A percentile compares a stretch with the other conserved stretches of the same genome.
phyloP scores from a whole-genome alignment of 768 basidiomycete genomes.

The Hemileccinum impolitum region DNA sequence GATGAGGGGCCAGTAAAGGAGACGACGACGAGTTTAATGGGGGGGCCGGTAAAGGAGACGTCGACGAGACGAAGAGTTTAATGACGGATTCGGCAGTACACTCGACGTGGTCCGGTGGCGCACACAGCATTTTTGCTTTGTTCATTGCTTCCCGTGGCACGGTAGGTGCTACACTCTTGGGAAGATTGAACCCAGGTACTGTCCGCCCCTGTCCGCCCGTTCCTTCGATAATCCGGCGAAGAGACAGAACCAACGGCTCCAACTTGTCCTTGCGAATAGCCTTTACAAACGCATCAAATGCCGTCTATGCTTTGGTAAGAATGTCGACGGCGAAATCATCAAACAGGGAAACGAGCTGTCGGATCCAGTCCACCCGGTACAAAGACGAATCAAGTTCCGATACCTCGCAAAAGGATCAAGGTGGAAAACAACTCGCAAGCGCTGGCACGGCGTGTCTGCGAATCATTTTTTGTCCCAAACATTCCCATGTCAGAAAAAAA shows the following conservation, averaged over 20 bases:
- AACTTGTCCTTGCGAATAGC: conserved; percentile 89
- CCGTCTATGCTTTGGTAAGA: conserved; percentile 76
- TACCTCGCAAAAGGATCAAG: conserved; percentile 82
- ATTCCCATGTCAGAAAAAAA: background rate
- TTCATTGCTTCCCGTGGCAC: too few relatives aligned
- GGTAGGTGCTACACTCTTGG: too few relatives aligned
- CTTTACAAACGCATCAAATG: conserved; percentile 86
- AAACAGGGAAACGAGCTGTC: conserved; percentile 78
- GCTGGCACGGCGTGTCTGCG: conserved; percentile 67
- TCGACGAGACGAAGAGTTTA: conserved; percentile 93
- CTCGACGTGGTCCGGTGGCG: too few relatives aligned
- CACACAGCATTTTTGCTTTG: too few relatives aligned
- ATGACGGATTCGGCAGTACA: too few relatives aligned
- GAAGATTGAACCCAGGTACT: too few relatives aligned
- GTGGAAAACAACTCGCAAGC: conserved; percentile 75
- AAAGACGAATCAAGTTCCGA: conserved; percentile 77
- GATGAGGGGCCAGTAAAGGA: too few relatives aligned
- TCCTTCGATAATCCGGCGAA: too few relatives aligned
- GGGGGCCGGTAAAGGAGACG: too few relatives aligned
- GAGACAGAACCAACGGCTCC: conserved; percentile 85
- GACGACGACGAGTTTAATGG: too few relatives aligned
- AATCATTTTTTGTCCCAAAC: conserved; percentile 74
- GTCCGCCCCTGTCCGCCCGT: too few relatives aligned
- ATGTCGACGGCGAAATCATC: conserved; percentile 76
- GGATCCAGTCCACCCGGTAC: conserved; percentile 93